Evolutionary conservation across 768 basidiomycete genomes (phyloP), one percentile per base, ranked within the genome.

Genomic region (Lentinula raphanica): DNA sequence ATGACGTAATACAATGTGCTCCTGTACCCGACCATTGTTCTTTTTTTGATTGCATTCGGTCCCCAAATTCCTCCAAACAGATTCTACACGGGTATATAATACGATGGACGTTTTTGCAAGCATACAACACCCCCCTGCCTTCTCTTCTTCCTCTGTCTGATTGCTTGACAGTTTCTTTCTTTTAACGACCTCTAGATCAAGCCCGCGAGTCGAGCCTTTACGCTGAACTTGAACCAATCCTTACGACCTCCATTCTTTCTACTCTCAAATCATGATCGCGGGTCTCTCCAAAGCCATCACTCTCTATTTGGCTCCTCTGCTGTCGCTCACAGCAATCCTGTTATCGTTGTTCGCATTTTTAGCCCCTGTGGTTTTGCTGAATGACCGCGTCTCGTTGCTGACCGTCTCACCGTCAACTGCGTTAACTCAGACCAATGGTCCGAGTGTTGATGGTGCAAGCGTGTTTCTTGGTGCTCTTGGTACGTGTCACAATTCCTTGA

Each of bases 401-500:
- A 80, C 76, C 1, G 84, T 92, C 3, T 75, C 77, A 2, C 87
- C 88, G 11, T 84, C 85, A 2, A 71, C 77, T 51, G 61, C 57
- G 21, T 68, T 79, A 59, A 75, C 75, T 0, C 67, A 75, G 19
- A 65, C 74, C 15, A 42, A 32, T 31, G 49, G 49, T 23, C 23
- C 58, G 19, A 65, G 62, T 21, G 70, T 85, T 11, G 88, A 91
- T 67, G 90, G 90, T 6, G 86, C 90, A 3, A 85, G 79, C 49
- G 68, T 88, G 35, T 82, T 85, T 65, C 66, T 90, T 44, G 90
- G 90, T 19, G 66, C 80, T 11, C 70, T 92, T 42, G 90, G 89
- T 84, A 69, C n/a, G 73, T 63, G 13, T 36, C 40, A 45, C 35
- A 19, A 25, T 17, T 46, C 36, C 21, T 19, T 42, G 19, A 44